A percentile compares a stretch with the other conserved stretches of the same genome.
These are phyloP conservation scores for Sporothrix inflata DNA, from an alignment of 2,329 filamentous ascomycete genomes.

Conservation along the genomic window DNA sequence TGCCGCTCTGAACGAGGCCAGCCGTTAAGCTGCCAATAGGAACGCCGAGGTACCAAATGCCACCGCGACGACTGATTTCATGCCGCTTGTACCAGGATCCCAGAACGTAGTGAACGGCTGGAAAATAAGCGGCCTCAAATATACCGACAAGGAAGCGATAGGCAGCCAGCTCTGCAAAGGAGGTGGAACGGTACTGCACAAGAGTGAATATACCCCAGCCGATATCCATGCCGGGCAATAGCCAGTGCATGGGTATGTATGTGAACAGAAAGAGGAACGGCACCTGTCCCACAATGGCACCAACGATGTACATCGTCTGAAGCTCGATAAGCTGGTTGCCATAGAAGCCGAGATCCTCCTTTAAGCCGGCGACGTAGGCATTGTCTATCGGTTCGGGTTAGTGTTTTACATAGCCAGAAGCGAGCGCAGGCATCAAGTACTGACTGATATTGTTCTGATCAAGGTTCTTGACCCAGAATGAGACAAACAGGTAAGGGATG, in stretches of 20 bases:
- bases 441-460: conserved; percentile 38
- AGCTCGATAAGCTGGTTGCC: conserved; percentile 35
- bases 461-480: conserved; percentile 36
- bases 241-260: conserved; percentile 37
- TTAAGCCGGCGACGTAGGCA: conserved; percentile 39
- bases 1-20: conserved; percentile 41
- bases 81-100: conserved; percentile 61
- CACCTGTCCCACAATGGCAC: conserved; percentile 14
- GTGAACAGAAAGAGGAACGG: conserved; percentile 26
- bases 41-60: conserved; percentile 64
- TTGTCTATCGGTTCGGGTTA: conserved; percentile 30
- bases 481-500: conserved; percentile 18
- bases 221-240: conserved; percentile 36
- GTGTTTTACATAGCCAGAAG: neutral
- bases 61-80: conserved; percentile 64
- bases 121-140: conserved; percentile 41
- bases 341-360: conserved; percentile 37
- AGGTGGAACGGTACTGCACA: conserved; percentile 33
- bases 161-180: conserved; percentile 38
- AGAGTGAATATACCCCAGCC: conserved; percentile 37
- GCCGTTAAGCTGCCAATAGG: conserved; percentile 45
- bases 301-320: conserved; percentile 35
- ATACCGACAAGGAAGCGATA: conserved; percentile 42
- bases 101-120: conserved; percentile 39
- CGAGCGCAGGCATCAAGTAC: conserved; percentile 27